A percentile compares a stretch with the other conserved stretches of the same genome.
These are phyloP conservation scores for Alternaria atra DNA, from an alignment of 2,329 filamentous ascomycete species.

Conservation along the genomic window DNA sequence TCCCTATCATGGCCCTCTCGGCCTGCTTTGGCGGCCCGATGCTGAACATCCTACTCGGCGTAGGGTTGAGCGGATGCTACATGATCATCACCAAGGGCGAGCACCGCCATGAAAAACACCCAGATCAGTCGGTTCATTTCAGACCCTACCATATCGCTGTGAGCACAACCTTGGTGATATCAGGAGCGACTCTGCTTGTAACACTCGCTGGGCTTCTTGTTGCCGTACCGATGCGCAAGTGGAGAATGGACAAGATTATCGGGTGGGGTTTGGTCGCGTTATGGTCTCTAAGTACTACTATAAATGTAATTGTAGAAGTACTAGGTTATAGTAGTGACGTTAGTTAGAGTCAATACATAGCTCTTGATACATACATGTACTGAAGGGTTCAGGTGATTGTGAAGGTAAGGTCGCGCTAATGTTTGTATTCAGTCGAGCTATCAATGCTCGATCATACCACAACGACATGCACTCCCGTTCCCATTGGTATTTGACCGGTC, in stretches of 20 bases:
- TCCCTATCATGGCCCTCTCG: slow-evolving; percentile 93
- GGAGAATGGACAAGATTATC: slow-evolving; percentile 58
- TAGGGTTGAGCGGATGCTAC: slow-evolving; percentile 89
- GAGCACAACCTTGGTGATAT: slow-evolving; percentile 84
- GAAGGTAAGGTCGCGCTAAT: no score
- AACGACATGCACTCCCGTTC: no score
- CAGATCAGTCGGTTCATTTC: slow-evolving; percentile 70
- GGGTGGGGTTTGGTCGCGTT: slow-evolving; percentile 81
- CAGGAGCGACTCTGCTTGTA: slow-evolving; percentile 80
- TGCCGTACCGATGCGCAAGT: slow-evolving; percentile 69
- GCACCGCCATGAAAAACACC: slow-evolving; percentile 72
- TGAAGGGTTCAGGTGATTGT: no score
- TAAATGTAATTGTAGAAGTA: slow-evolving; percentile 84
- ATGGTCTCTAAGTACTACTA: slow-evolving; percentile 81
- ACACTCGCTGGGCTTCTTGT: slow-evolving; percentile 82
- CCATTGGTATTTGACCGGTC: no score
- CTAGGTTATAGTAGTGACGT: slow-evolving; percentile 48
- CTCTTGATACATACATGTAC: neutral
- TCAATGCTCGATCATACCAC: no score
- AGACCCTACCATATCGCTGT: slow-evolving; percentile 85
- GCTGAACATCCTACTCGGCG: slow-evolving; percentile 94
- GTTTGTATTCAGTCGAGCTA: no score
- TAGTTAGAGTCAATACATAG: slow-evolving; percentile 17
- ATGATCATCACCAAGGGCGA: slow-evolving; percentile 80
- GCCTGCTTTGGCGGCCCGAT: slow-evolving; percentile 98